These are phyloP conservation scores for Klebsormidium nitens DNA, from an alignment of 139 green algal genomes.

Conservation along the genomic window DNA sequence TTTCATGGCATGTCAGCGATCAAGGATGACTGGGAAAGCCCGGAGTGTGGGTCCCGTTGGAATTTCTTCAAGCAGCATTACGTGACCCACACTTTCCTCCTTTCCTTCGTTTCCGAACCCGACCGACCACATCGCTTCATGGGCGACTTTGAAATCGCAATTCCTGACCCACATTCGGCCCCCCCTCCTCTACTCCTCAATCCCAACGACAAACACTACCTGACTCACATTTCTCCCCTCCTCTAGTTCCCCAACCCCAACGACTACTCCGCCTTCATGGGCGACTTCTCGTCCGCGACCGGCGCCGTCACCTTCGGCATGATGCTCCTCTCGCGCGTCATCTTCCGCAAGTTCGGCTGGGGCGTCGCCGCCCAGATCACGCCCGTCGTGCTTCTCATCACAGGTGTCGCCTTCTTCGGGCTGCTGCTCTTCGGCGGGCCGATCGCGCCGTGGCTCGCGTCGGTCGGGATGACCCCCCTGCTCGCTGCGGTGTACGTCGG, in stretches of 20 bases:
- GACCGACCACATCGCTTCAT: too few relatives aligned
- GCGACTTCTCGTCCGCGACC: constrained; percentile 57
- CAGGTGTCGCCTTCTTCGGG: constrained; percentile 91
- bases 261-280: constrained; percentile 45
- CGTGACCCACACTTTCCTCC: too few relatives aligned
- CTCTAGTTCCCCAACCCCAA: constrained; percentile 50
- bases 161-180: too few relatives aligned
- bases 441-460: constrained; percentile 71
- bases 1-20: too few relatives aligned
- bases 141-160: too few relatives aligned
- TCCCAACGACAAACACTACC: too few relatives aligned
- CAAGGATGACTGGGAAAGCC: too few relatives aligned
- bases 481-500: constrained; percentile 93
- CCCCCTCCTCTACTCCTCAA: too few relatives aligned
- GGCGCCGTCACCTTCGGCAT: constrained; percentile 92
- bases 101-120: too few relatives aligned
- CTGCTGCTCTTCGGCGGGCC: constrained; percentile 77
- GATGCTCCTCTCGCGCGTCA: constrained; percentile 91
- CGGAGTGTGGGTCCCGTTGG: too few relatives aligned
- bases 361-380: constrained; percentile 92
- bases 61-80: too few relatives aligned
- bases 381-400: constrained; percentile 88
- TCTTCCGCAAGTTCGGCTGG: constrained; percentile 97
- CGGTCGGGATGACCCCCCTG: constrained; percentile 83
- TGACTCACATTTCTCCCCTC: constrained; percentile 42